A percentile compares a stretch with the other conserved stretches of the same genome.
These are phyloP conservation scores for Nicotiana sylvestris DNA, from an alignment of 257 asterid genomes.

Conservation along the genomic window DNA sequence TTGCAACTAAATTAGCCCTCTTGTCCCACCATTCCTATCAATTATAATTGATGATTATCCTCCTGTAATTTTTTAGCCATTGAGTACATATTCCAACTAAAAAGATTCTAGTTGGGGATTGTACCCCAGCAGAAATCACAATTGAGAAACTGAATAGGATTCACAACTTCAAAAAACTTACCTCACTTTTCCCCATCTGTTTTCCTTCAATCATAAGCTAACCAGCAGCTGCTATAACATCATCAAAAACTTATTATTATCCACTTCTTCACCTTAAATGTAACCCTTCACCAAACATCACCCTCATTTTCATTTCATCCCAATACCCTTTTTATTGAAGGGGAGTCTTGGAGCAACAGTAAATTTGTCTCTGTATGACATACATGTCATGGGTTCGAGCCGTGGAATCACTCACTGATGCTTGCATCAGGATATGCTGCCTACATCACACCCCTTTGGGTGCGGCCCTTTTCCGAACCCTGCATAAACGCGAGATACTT, in stretches of 20 bases:
- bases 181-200: constrained; percentile 1
- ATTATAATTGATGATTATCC: not conserved
- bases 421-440: too few species aligned
- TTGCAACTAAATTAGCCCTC: not conserved
- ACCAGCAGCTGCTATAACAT: constrained; percentile 26
- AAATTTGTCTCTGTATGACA: too few species aligned
- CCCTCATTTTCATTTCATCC: not conserved
- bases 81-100: not conserved
- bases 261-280: constrained; percentile 31
- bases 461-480: too few species aligned
- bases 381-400: too few species aligned
- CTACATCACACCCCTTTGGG: too few species aligned
- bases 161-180: not conserved
- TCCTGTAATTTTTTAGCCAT: not conserved
- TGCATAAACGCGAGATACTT: too few species aligned
- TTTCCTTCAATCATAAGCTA: constrained; percentile 43
- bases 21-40: not conserved
- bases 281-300: constrained; percentile 5
- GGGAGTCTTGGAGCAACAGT: too few species aligned
- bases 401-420: too few species aligned
- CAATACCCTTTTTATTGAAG: not conserved
- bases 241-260: constrained; percentile 18
- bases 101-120: not conserved
- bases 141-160: not conserved
- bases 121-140: not conserved